phyloP scores from a whole-genome alignment of 352 stramenopile genomes.

The Pythium rishiriense region DNA sequence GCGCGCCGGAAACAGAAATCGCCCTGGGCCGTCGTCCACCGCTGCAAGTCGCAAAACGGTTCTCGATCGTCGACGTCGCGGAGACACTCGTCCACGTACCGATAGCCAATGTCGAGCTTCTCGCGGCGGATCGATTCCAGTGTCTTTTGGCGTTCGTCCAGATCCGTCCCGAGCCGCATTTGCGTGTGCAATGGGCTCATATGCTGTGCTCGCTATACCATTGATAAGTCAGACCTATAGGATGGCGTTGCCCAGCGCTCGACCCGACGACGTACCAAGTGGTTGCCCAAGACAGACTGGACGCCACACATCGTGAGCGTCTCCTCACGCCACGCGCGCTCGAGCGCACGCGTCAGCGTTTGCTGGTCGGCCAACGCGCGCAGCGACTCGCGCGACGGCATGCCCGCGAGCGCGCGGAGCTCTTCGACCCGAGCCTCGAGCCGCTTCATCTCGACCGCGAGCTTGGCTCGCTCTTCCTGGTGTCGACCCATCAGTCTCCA shows the following conservation, averaged over 20 bases:
- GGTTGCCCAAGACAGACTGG: slow-evolving; percentile 11
- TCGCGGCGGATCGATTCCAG: not conserved
- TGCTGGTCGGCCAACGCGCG: not conserved
- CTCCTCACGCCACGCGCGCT: slow-evolving; percentile 5
- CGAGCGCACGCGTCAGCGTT: not conserved
- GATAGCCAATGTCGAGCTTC: not conserved
- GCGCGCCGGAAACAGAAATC: slow-evolving; percentile 22
- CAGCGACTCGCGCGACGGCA: slow-evolving; percentile 2
- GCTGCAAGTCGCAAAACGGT: not conserved
- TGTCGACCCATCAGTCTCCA: not conserved
- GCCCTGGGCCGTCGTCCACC: slow-evolving; percentile 5
- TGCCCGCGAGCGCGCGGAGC: slow-evolving; percentile 2
- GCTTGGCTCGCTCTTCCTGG: slow-evolving; percentile 13
- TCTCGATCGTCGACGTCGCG: slow-evolving; percentile 2
- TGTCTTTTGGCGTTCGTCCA: not conserved
- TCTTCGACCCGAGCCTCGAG: slow-evolving; percentile 3
- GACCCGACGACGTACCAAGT: slow-evolving; percentile 17
- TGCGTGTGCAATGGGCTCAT: not conserved
- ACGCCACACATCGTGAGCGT: slow-evolving; percentile 5
- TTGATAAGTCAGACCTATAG: no score
- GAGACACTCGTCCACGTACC: not conserved
- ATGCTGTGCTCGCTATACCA: not conserved
- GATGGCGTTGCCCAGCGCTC: no score
- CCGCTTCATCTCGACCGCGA: slow-evolving; percentile 7
- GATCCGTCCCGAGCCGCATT: not conserved